Evolutionary conservation across 176 grass and related monocot species (phyloP).

Genomic region (Melocanna baccifera): DNA sequence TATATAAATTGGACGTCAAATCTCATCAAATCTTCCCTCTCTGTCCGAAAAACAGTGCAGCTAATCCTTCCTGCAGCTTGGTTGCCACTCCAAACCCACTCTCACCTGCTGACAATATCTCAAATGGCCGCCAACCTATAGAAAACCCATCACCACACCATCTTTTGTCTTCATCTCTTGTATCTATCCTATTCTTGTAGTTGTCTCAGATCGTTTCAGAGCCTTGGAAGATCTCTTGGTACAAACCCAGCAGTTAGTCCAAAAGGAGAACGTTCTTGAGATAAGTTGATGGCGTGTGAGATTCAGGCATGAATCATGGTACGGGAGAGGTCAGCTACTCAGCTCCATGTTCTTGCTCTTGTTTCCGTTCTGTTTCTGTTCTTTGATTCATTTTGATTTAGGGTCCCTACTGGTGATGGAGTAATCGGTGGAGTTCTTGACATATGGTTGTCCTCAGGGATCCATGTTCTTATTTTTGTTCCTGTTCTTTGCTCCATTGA

Average conservation of each 20-base stretch:
- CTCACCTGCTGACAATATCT: slow-evolving; percentile 12
- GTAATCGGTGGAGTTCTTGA: background rate
- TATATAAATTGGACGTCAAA: background rate
- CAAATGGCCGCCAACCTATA: slow-evolving; percentile 21
- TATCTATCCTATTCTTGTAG: background rate
- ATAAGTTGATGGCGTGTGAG: background rate
- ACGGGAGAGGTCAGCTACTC: slow-evolving; percentile 10
- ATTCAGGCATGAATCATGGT: background rate
- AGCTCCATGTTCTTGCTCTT: background rate
- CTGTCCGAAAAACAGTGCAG: background rate
- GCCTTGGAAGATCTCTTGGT: background rate
- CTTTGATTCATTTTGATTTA: background rate
- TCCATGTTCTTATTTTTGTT: background rate
- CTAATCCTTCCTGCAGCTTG: background rate
- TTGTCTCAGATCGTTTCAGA: background rate
- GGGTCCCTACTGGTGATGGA: background rate
- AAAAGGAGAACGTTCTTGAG: background rate
- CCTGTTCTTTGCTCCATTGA: background rate
- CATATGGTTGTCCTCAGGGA: background rate
- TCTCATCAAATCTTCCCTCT: background rate
- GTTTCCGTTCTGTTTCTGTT: background rate
- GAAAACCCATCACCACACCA: slow-evolving; percentile 10
- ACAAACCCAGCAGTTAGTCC: background rate
- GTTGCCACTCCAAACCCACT: slow-evolving; percentile 2
- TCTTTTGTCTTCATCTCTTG: background rate